phyloP scores from a whole-genome alignment of 257 asterid species.

The Coffea eugenioides region DNA sequence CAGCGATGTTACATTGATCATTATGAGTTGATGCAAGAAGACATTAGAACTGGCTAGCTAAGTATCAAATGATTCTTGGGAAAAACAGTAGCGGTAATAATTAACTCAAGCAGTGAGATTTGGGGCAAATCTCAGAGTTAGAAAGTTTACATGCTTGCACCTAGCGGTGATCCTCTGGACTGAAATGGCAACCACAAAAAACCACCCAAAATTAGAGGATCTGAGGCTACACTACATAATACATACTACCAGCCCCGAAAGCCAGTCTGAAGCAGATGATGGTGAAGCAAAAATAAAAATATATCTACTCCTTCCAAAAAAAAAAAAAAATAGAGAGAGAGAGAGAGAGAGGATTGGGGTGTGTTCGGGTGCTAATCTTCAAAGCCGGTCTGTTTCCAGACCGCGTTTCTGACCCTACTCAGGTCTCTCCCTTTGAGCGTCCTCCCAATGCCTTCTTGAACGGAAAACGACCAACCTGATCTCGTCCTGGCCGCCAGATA shows the following conservation, averaged over 20 bases:
- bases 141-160: background rate
- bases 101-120: background rate
- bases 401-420: conserved; percentile 84
- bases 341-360: too few species aligned
- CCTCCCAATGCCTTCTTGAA: conserved; percentile 81
- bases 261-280: too few species aligned
- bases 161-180: conserved; percentile 11
- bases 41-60: too few species aligned
- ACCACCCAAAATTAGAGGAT: conserved; percentile 4
- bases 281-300: too few species aligned
- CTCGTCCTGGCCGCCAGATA: conserved; percentile 78
- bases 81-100: background rate
- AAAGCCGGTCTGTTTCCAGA: conserved; percentile 83
- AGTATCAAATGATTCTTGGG: background rate
- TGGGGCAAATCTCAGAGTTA: background rate
- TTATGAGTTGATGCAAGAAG: background rate
- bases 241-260: too few species aligned
- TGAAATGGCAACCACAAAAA: background rate
- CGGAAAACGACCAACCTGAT: conserved; percentile 63
- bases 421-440: conserved; percentile 92
- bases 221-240: background rate
- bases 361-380: conserved; percentile 37
- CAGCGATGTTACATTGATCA: background rate
- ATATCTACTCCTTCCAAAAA: background rate
- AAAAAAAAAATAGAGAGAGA: background rate